phyloP scores from a whole-genome alignment of 2,329 filamentous ascomycete genomes.

The Colletotrichum chrysophilum region DNA sequence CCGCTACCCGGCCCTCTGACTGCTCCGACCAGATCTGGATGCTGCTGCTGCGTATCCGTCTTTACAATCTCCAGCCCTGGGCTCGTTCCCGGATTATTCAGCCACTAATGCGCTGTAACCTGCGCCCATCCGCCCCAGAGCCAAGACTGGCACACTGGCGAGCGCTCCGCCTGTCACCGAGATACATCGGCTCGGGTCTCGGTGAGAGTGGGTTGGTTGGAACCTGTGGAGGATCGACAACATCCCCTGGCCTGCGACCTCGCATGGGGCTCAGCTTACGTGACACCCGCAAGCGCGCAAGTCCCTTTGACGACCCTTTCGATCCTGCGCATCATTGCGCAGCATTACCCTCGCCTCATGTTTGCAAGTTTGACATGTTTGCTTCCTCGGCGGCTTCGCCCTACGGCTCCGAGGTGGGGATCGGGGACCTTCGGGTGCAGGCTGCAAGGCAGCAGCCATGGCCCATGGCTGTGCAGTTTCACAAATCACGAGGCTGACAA shows the following conservation, averaged over 20 bases:
- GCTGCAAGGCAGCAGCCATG: not conserved
- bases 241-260: not conserved
- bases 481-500: not conserved
- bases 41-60: not conserved
- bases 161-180: constrained; percentile 15
- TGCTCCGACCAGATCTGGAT: not conserved
- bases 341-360: not conserved
- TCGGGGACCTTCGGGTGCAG: not conserved
- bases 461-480: not conserved
- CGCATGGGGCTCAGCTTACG: not conserved
- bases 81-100: not conserved
- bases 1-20: not conserved
- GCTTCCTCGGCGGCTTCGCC: not conserved
- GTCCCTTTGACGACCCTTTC: not conserved
- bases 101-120: constrained; percentile 13
- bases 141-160: not conserved
- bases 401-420: not conserved
- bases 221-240: constrained; percentile 20
- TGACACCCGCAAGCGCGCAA: not conserved
- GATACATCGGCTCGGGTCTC: constrained; percentile 12
- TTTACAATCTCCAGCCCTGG: not conserved
- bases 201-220: not conserved
- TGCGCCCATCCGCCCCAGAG: not conserved
- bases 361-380: not conserved
- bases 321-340: not conserved